Base-by-base conservation (phyloP, 2,329 filamentous ascomycete genomes). In the Nothophoma quercina region DNA sequence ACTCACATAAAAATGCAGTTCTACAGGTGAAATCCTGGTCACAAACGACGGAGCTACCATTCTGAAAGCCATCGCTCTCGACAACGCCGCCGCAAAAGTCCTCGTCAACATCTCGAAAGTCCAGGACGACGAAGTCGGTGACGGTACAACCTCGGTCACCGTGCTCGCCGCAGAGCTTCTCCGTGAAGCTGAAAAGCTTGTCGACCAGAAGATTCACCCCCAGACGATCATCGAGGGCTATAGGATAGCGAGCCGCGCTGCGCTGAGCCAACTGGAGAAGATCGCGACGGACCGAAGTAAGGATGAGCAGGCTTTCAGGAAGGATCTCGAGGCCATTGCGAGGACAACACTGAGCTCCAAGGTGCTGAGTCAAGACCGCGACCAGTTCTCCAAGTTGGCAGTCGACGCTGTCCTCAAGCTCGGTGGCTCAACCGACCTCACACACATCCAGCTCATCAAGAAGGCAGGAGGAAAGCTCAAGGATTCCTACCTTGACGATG, bases 211-310 rank as follows among this genome's bases (percentile, higher is more conserved):
- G 81, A 97, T 99, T 68, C 95, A 99, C 77, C 95, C 95, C 43
- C 95, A 99, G 83, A 98, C 95, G 44, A 99, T 99, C 77, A 99
- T 99, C 71, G 95, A 99, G 72, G 95, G 95, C 44, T 99, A 96
- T 83, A 87, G 95, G 80, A 96, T 99, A 90, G 95, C 95, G 45
- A 96, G 91, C 76, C 83, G 86, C 44, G 93, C 95, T 45, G 93
- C 95, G 23, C 83, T 99, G 43, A 83, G 88, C 70, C 92, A 92
- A 25, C 82, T 99, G 34, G 90, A 92, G 73, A 88, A 88, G 68
- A 87, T 86, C 15, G 93, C 95, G 16, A 90, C 96, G 45, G 90
- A 99, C 78, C 90, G 96, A 79, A 96, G 90, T 84, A 87, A 87
- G 66, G 88, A 91, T 76, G 82, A 87, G 51, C 86, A 88, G 66